A percentile compares a stretch with the other conserved stretches of the same genome.
These are phyloP conservation scores for Serendipita vermifera DNA, from an alignment of 768 basidiomycete genomes.

Conservation along the genomic window DNA sequence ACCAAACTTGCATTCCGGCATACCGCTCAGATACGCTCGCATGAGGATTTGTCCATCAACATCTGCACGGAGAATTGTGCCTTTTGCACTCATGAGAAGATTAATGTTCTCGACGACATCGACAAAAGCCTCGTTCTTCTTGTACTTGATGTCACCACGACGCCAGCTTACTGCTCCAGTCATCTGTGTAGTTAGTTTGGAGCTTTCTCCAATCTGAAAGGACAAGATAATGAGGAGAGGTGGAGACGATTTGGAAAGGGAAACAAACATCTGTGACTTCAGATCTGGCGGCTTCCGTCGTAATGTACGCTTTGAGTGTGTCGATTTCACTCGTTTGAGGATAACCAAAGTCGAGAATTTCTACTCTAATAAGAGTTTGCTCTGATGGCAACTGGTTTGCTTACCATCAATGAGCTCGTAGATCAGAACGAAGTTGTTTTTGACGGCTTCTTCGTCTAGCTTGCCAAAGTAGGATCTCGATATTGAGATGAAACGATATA, in stretches of 20 bases:
- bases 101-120: conserved; percentile 97
- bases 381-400: conserved; percentile 16
- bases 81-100: conserved; percentile 93
- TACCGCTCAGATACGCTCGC: conserved; percentile 93
- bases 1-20: conserved; percentile 97
- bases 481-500: conserved; percentile 91
- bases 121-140: conserved; percentile 99
- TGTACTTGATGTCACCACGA: conserved; percentile 89
- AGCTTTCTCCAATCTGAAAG: conserved; percentile 79
- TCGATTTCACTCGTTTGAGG: conserved; percentile 99
- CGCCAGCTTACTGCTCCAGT: conserved; percentile 96
- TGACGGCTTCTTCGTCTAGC: conserved; percentile 93
- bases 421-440: conserved; percentile 98
- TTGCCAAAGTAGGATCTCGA: conserved; percentile 96
- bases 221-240: neutral
- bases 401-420: conserved; percentile 95
- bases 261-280: conserved; percentile 64
- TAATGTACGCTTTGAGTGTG: conserved; percentile 94
- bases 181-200: conserved; percentile 93
- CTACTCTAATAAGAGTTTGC: conserved; percentile 27
- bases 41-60: conserved; percentile 97
- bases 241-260: neutral
- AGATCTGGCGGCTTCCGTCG: conserved; percentile 88
- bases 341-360: conserved; percentile 98
- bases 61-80: conserved; percentile 83